A percentile compares a stretch with the other conserved stretches of the same genome.
Evolutionary conservation across 257 asterid species (phyloP).

Genomic region (Salvia rosmarinus): DNA sequence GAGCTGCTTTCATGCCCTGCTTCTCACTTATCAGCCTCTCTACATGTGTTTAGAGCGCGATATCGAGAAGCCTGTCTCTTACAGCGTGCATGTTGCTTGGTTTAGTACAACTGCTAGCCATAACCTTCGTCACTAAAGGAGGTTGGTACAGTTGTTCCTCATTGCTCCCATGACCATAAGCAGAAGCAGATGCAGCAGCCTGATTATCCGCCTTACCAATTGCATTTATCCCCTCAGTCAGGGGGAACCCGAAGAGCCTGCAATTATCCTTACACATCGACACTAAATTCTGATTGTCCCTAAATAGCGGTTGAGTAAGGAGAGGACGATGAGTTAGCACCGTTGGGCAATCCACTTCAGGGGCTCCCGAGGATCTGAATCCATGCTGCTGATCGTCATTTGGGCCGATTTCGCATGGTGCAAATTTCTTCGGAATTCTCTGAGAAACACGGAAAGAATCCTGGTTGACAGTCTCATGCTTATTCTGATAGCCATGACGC

Average conservation of each 20-base stretch:
- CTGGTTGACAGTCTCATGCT: slow-evolving; percentile 36
- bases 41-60: slow-evolving; percentile 50
- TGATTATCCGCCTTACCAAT: slow-evolving; percentile 38
- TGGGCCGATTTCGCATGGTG: slow-evolving; percentile 38
- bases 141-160: slow-evolving; percentile 51
- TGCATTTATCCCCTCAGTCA: slow-evolving; percentile 60
- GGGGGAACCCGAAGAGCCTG: slow-evolving; percentile 85
- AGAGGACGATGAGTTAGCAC: slow-evolving; percentile 34
- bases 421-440: slow-evolving; percentile 34
- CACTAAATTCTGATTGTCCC: slow-evolving; percentile 44
- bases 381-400: slow-evolving; percentile 31
- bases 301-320: slow-evolving; percentile 49
- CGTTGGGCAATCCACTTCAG: slow-evolving; percentile 35
- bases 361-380: slow-evolving; percentile 35
- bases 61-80: slow-evolving; percentile 78
- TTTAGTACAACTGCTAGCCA: slow-evolving; percentile 53
- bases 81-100: slow-evolving; percentile 60
- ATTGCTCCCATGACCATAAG: slow-evolving; percentile 30
- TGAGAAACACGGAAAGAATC: slow-evolving; percentile 45
- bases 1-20: slow-evolving; percentile 10
- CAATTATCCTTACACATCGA: slow-evolving; percentile 63
- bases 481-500: slow-evolving; percentile 37
- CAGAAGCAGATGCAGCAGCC: slow-evolving; percentile 27
- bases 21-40: slow-evolving; percentile 6
- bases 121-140: slow-evolving; percentile 47